Base-by-base conservation (phyloP, 1,284 basidiomycete genomes). In the Exsudoporus floridanus region DNA sequence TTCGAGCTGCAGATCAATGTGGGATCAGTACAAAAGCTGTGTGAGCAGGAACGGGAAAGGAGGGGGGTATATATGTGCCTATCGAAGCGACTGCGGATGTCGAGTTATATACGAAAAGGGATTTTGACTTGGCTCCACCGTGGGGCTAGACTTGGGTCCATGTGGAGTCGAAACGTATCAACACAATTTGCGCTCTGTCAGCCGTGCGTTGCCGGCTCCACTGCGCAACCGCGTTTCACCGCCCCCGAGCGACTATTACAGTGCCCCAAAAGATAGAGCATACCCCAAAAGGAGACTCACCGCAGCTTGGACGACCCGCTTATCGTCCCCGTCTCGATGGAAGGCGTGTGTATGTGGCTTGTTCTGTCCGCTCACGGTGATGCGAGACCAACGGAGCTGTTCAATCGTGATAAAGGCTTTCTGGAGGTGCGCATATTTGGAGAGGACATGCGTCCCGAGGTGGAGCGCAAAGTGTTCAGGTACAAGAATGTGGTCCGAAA, bases 401-500 rank as follows among this genome's bases (percentile, higher is more conserved):
- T 91, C 84, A 54, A 98, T 73, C 10, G 86, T 86, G 52, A 98
- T 76, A 56, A 85, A 85, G 0, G 85, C 83, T 66, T 88, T 89
- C 62, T 80, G 70, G 59, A 94, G 79, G 65, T 95, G 93, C 2
- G 78, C 75, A 65, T 98, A 98, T 58, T 86, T 90, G 27, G 83
- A 86, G 25, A 95, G 84, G 56, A 98, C 79, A 75, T 95, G 90
- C 0, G 88, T 82, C 7, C 83, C 92, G 16, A 98, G 78, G 63
- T 96, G 90, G 13, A 97, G 77, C 0, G 90, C 94, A 65, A 97
- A 98, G 48, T 83, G 79, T 64, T 95, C 92, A 0, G 94, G 88
- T 49, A 79, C 77, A 31, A 95, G 82, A 53, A 94, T 80, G 64
- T 95, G 80, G 5, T 92, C 90, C 0, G 92, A 95, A 14, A 83